Base-by-base conservation (phyloP, 2,329 filamentous ascomycete species). In the Aspergillus sergii region DNA sequence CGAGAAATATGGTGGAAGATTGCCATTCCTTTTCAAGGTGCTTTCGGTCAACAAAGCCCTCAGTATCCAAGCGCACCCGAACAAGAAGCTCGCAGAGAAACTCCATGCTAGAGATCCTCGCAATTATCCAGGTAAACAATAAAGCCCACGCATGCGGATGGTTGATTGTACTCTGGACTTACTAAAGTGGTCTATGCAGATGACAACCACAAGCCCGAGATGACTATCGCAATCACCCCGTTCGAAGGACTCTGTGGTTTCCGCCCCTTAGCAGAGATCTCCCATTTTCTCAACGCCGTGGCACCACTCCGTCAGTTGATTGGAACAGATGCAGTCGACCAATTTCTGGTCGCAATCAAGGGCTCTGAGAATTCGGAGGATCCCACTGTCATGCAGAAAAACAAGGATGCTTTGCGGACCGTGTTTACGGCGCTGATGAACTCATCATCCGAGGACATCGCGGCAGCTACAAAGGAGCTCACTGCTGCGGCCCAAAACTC, bases 131-230 rank as follows among this genome's bases (percentile, higher is more conserved):
- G 84, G 83, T 85, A 64, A 64, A 76, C 66, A 46, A 4, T 4
- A 36, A 30, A 9, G 26, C 12, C 21, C 6, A 41, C 43, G 5
- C 9, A 55, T 8, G 5, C 12, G 11, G 19, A 34, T n/a, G 3
- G n/a, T 21, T 50, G 2, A 8, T 30, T 19, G 12, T 26, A 16
- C 50, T 26, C 39, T 11, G 21, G 28, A 16, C 12, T 21, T 6
- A 56, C 23, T 43, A 32, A 26, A n/a, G 48, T 8, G 11, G 11
- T 36, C 69, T 68, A 43, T 62, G 14, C 46, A 79, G 93, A 99
- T 83, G 94, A 98, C 83, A 99, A 99, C 82, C 95, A 99, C 85
- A 99, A 99, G 82, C 95, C 95, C 39, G 95, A 99, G 81, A 99
- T 99, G 95, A 94, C 95, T 66, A 97, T 99, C 78, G 95, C 95